Percentiles rank a stretch among this genome's conserved stretches.
These are phyloP conservation scores for Verticillium isaacii DNA, from an alignment of 2,329 filamentous ascomycete species.

Conservation along the genomic window DNA sequence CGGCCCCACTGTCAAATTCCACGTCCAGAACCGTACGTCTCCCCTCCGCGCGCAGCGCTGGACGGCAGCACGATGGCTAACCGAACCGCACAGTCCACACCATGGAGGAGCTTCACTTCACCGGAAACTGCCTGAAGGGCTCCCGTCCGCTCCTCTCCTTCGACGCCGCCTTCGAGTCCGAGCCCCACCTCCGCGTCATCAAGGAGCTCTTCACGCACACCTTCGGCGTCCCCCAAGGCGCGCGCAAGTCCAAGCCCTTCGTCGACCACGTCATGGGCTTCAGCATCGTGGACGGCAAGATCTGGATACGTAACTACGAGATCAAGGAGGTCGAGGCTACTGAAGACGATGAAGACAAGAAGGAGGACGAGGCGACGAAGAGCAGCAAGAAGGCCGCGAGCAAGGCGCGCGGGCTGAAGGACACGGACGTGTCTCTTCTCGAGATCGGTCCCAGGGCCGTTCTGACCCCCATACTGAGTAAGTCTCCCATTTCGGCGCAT, in stretches of 20 bases:
- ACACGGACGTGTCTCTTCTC: constrained; percentile 76
- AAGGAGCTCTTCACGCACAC: constrained; percentile 87
- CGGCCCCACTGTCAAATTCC: constrained; percentile 58
- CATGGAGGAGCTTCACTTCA: constrained; percentile 95
- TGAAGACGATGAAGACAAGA: constrained; percentile 13
- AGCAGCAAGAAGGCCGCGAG: constrained; percentile 30
- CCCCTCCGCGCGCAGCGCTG: neutral
- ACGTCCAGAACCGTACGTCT: constrained; percentile 67
- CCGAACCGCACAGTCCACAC: constrained; percentile 65
- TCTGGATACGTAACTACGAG: constrained; percentile 63
- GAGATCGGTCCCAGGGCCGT: constrained; percentile 95
- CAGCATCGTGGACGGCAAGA: constrained; percentile 70
- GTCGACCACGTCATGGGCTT: constrained; percentile 94
- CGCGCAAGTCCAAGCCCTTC: constrained; percentile 90
- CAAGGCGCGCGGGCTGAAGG: constrained; percentile 38
- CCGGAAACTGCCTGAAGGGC: constrained; percentile 93
- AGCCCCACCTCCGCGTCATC: constrained; percentile 76
- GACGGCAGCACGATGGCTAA: constrained; percentile 15
- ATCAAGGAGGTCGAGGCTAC: constrained; percentile 44
- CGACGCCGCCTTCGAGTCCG: constrained; percentile 77
- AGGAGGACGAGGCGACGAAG: neutral
- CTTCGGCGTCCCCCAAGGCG: constrained; percentile 86
- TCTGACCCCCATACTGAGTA: constrained; percentile 70
- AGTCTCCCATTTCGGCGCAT: neutral
- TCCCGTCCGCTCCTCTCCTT: constrained; percentile 92